Base-by-base conservation (phyloP, 345 rosid genomes). In the Eucalyptus pumila region DNA sequence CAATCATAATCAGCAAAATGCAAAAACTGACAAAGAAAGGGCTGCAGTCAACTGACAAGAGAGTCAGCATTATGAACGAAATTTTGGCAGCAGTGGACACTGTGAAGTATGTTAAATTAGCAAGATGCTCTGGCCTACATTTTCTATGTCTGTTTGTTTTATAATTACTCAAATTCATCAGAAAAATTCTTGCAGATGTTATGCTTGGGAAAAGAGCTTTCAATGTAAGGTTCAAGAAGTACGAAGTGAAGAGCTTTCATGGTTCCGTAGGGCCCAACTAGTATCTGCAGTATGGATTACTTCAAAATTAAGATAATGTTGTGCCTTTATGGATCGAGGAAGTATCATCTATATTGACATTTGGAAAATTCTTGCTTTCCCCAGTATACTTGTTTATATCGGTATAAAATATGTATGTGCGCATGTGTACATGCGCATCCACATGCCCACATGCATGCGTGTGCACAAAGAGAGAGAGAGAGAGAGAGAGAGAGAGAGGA, bases 141-240 rank as follows among this genome's bases (percentile, higher is more conserved):
- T 47, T 76, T 67, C 86, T 45, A 52, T 85, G 47, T 87, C 30
- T 47, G 27, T 87, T 32, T 24, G 21, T 86, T 92, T 44, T 40
- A 32, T 50, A 40, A 37, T 19, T 19, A 60, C 48, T 34, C 14
- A 47, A 85, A 67, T 54, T 37, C 89, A 14, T 17, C 32, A 11
- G 26, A 89, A 47, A 42, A 51, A 86, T 37, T 88, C 86, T 92
- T 81, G 87, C 92, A 98, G 99, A 92, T 96, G 98, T 89, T 98
- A 97, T 92, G 97, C 97, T 47, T 98, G 99, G 99, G 99, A 98
- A 90, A 93, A 91, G 91, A 98, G 98, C 92, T 96, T 98, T 90
- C 98, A 95, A 91, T 90, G 92, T 86, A 95, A 96, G 90, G 92
- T 97, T 90, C 94, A 94, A 91, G 93, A 89, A 47, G 93, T 97